Base-by-base conservation (phyloP, 352 stramenopile species). In the Saprolegnia parasitica region DNA sequence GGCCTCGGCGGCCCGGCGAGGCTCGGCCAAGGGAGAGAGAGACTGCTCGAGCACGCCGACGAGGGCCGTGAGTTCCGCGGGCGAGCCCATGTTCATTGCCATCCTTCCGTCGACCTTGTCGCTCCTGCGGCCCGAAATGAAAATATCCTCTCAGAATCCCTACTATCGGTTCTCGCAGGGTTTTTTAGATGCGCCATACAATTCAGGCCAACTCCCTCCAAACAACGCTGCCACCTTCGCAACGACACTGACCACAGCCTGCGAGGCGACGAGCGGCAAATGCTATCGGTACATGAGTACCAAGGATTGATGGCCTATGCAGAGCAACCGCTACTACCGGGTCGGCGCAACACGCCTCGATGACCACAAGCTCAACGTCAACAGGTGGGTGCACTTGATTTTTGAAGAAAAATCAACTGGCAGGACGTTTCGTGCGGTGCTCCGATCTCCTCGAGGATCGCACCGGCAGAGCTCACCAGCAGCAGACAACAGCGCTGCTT, bases 1-100 rank as follows among this genome's bases (percentile, higher is more conserved):
- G 65, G 77, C 71, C 74, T 95, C 86, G 0, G 84, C 84, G 40
- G 73, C 72, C 67, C 92, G 90, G 55, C 86, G 85, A 47, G 79
- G 89, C 63, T 83, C 79, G 6, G 83, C 81, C 56, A 84, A 80
- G 18, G 83, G 82, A 67, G 83, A 93, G 56, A 95, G 75, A 68
- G 86, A 93, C 74, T 86, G 81, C 74, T 91, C 83, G 49, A 95
- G 77, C 29, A 70, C 46, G 20, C 55, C 15, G 11, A 70, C 63
- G 29, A 70, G 63, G n/a, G 63, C 63, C 54, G 63, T 61, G 20
- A 70, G 47, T 37, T 70, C 63, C 15, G 63, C 63, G 26, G 63
- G 63, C 40, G n/a, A 61, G 32, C 63, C 63, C 63, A 70, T 70
- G 47, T 63, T 70, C 63, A 70, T 63, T n/a, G 63, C 63, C 63